Evolutionary conservation across 148 eudicot species (phyloP), one percentile per base, ranked within the genome.

Genomic region (Camellia sinensis): DNA sequence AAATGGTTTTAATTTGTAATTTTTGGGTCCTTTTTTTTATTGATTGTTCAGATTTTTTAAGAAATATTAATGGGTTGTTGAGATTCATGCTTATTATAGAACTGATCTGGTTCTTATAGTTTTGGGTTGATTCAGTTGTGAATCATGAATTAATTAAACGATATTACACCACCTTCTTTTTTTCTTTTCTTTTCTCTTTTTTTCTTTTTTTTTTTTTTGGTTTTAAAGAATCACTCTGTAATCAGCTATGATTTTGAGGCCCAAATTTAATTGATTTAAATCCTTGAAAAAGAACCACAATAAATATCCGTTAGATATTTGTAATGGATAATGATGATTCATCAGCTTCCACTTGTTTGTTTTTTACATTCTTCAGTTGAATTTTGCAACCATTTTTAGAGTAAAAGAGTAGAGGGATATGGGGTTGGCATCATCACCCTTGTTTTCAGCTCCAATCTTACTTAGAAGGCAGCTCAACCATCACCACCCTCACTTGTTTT

Each of bases 401-500:
- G 75, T 9, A 71, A 15, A 48, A 68, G 59, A 79, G 43, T 44
- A 56, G 3, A 18, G 63, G 71, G 78, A 56, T 54, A 88, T 88
- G 91, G 83, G 82, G 75, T 60, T 87, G 85, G 66, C 81, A n/a
- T 82, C 86, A 68, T 67, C 83, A 8, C 82, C 87, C 37, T 50
- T 75, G 53, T 78, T 74, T 54, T 67, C 79, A 17, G 65, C 82
- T 67, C 63, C 76, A 18, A 29, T 15, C 59, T 5, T 22, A 37
- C 18, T 52, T 80, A 22, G 61, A 62, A 52, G 45, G 59, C 67
- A 13, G 68, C 66, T 44, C 45, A 15, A 37, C 79, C 79, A 6
- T 57, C 79, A 21, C 67, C 56, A n/a, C 54, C 78, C 43, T n/a
- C 75, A 21, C 2, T 29, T 73, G 6, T 57, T 73, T 9, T 67